phyloP scores from a whole-genome alignment of 192 early-diverging fungal genomes.

The Phlyctochytrium arcticum region DNA sequence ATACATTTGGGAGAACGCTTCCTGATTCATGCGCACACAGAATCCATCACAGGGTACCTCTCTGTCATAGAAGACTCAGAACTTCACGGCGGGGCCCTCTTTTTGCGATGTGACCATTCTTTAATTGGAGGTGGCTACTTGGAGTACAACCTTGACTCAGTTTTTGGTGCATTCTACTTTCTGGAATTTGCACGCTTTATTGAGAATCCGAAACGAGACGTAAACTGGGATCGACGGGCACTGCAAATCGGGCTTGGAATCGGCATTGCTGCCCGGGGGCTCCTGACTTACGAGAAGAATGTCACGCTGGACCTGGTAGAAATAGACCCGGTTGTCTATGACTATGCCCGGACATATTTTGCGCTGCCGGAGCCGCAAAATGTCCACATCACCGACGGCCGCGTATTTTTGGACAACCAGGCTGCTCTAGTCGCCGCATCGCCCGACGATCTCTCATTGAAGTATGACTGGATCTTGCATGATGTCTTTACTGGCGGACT shows the following conservation, averaged over 20 bases:
- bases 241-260: conserved; percentile 66
- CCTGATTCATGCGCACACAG: conserved; percentile 7
- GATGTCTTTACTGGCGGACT: conserved; percentile 93
- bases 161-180: conserved; percentile 81
- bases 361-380: conserved; percentile 44
- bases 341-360: conserved; percentile 69
- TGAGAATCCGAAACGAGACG: conserved; percentile 17
- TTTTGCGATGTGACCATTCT: conserved; percentile 85
- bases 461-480: conserved; percentile 84
- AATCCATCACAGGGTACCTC: conserved; percentile 82
- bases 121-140: conserved; percentile 80
- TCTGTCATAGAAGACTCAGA: conserved; percentile 56
- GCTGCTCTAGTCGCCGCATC: not conserved
- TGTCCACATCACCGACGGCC: conserved; percentile 70
- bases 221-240: conserved; percentile 2
- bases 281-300: conserved; percentile 51
- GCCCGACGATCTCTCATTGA: not conserved
- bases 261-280: conserved; percentile 67
- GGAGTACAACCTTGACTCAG: conserved; percentile 55
- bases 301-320: conserved; percentile 73
- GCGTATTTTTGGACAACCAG: conserved; percentile 64
- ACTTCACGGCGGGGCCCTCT: conserved; percentile 52
- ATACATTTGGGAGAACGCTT: not conserved
- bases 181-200: conserved; percentile 68
- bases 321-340: conserved; percentile 72